A percentile compares a stretch with the other conserved stretches of the same genome.
These are phyloP conservation scores for Flaveria bidentis DNA, from an alignment of 129 eudicot species.

Conservation along the genomic window DNA sequence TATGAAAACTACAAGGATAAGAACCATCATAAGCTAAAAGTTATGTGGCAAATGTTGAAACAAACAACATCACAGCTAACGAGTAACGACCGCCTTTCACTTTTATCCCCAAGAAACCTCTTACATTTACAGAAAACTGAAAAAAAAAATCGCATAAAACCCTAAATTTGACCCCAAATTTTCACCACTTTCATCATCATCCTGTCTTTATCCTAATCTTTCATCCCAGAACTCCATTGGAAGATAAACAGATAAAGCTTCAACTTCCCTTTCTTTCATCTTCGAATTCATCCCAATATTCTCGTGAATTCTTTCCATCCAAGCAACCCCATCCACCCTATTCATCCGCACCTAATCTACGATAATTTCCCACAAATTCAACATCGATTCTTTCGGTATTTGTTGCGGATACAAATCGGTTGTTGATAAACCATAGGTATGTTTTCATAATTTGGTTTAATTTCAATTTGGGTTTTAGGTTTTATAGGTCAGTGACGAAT, in stretches of 20 bases:
- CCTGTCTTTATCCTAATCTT: conserved; percentile 42
- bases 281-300: conserved; percentile 8
- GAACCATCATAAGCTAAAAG: background rate
- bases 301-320: conserved; percentile 12
- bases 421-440: conserved; percentile 21
- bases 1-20: background rate
- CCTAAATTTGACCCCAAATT: conserved; percentile 37
- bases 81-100: conserved; percentile 24
- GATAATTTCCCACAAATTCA: conserved; percentile 14
- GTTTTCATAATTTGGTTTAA: background rate
- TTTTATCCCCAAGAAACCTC: conserved; percentile 19
- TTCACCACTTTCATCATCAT: conserved; percentile 32
- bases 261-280: background rate
- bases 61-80: background rate
- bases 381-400: background rate
- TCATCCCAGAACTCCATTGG: conserved; percentile 35
- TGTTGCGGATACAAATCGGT: background rate
- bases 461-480: conserved; percentile 21
- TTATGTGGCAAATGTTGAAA: background rate
- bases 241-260: conserved; percentile 38
- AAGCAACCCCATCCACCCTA: conserved; percentile 25
- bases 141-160: conserved; percentile 22
- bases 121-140: background rate
- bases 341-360: conserved; percentile 23
- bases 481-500: conserved; percentile 3